These are phyloP conservation scores for Puccinia hordei DNA, from an alignment of 1,284 basidiomycete species.

Conservation along the genomic window DNA sequence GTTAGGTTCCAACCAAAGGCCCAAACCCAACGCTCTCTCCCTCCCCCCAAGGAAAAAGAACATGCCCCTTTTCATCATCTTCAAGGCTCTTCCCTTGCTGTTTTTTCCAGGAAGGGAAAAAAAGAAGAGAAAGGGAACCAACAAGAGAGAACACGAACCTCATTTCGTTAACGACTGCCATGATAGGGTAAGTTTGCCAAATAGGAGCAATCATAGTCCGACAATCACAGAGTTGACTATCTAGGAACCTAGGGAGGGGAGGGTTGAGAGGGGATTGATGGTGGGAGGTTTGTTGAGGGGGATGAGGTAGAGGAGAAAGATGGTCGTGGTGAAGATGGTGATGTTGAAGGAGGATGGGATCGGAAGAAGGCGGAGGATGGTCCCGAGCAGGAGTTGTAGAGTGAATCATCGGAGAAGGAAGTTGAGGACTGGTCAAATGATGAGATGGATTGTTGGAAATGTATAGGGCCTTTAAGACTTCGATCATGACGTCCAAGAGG, in stretches of 20 bases:
- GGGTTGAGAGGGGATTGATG: neutral
- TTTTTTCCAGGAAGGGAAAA: neutral
- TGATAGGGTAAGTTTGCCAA: conserved; percentile 29
- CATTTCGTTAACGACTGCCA: conserved; percentile 41
- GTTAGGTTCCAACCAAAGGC: too few relatives aligned
- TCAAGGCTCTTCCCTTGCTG: too few relatives aligned
- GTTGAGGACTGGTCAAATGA: conserved; percentile 27
- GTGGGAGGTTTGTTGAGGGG: neutral
- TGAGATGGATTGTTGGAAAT: neutral
- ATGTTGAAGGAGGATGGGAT: neutral
- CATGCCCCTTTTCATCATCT: too few relatives aligned
- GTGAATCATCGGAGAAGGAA: neutral
- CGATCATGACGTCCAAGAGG: conserved; percentile 79
- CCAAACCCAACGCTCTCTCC: too few relatives aligned
- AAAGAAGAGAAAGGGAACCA: neutral
- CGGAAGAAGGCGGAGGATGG: neutral
- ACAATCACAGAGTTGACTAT: conserved; percentile 30
- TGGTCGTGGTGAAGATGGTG: neutral
- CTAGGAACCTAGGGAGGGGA: conserved; percentile 24
- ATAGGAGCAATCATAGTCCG: conserved; percentile 1
- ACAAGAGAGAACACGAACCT: conserved; percentile 14
- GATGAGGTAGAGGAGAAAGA: too few relatives aligned
- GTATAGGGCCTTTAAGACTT: conserved; percentile 70
- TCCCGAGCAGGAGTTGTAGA: neutral
- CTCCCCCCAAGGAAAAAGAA: too few relatives aligned